Conservation (phyloP, 352 stramenopile species). For the Saprolegnia parasitica region DNA sequence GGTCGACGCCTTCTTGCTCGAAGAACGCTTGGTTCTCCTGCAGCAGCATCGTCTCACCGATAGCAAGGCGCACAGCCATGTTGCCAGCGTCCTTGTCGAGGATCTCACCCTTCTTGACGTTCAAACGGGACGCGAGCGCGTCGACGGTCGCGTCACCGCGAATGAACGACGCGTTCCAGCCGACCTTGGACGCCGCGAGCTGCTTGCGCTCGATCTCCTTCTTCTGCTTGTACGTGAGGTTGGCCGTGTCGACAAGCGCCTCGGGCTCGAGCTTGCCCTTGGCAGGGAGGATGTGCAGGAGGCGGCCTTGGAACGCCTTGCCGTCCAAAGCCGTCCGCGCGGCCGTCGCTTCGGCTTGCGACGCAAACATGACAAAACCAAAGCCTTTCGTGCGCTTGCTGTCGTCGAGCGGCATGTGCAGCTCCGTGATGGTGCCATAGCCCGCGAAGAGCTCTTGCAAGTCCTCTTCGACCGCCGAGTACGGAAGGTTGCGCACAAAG, state of each 20-base stretch:
- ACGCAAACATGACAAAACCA: slow-evolving; percentile 94
- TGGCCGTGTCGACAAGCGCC: slow-evolving; percentile 48
- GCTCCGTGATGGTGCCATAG: slow-evolving; percentile 87
- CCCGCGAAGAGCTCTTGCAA: slow-evolving; percentile 86
- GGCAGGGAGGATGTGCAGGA: slow-evolving; percentile 93
- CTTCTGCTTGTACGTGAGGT: slow-evolving; percentile 84
- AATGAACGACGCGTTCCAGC: slow-evolving; percentile 96
- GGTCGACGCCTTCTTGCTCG: slow-evolving; percentile 88
- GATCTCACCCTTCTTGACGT: slow-evolving; percentile 91
- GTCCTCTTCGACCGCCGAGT: slow-evolving; percentile 95
- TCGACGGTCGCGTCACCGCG: slow-evolving; percentile 84
- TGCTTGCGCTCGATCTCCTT: slow-evolving; percentile 85
- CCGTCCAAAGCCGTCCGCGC: slow-evolving; percentile 90
- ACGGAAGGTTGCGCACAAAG: slow-evolving; percentile 97
- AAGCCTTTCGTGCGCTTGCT: slow-evolving; percentile 95
- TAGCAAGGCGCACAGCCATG: slow-evolving; percentile 95
- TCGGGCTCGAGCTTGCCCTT: slow-evolving; percentile 58
- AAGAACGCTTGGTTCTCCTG: slow-evolving; percentile 98
- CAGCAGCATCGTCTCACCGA: slow-evolving; percentile 97
- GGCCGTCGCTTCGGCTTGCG: slow-evolving; percentile 82
- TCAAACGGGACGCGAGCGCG: slow-evolving; percentile 50
- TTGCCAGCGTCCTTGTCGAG: slow-evolving; percentile 93
- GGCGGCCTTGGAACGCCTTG: slow-evolving; percentile 93
- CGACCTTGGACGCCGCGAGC: slow-evolving; percentile 66
- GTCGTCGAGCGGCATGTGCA: slow-evolving; percentile 97